Base-by-base conservation (phyloP, 352 stramenopile species). In the Phytophthora sansomeana region DNA sequence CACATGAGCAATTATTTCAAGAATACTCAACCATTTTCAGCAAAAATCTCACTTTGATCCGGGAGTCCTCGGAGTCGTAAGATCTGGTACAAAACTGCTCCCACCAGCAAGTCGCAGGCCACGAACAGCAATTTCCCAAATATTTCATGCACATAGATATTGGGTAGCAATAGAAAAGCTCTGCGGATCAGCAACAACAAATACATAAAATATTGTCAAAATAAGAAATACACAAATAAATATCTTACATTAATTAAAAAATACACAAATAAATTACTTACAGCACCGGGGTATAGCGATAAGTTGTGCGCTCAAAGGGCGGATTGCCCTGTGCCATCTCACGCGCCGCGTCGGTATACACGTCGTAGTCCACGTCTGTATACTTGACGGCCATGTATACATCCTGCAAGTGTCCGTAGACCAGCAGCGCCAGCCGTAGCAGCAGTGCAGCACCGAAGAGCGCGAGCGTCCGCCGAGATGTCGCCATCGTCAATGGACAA, bases 351-450 rank as follows among this genome's bases (percentile, higher is more conserved):
- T 99, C 98, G 24, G 91, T 97, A 81, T 99, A 99, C 19, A 99
- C 97, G 44, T 98, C 85, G 78, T 99, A 99, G 81, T 99, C 98
- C 36, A 99, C 93, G 63, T 99, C 98, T 14, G 98, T 99, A 75
- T 99, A 99, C 61, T 97, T 97, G 56, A 97, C 87, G 28, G 67
- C 48, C 74, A 97, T 83, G 47, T 84, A 81, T 1, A 65, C 65
- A 58, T 97, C 89, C 66, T 97, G 89, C 44, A 92, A 68, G 13
- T 83, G 72, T 29, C 87, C 87, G 60, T 92, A 96, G n/a, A 80
- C 48, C 29, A 96, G 68, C 26, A 95, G 70, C 58, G 61, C 75
- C 19, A 95, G 56, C 4, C 89, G 89, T 60, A 92, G 24, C 56
- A 70, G 51, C 46, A 92, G 72, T 58, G 85, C 85, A 19, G 53